Evolutionary conservation across 257 asterid species (phyloP), one percentile per base, ranked within the genome.

Genomic region (Ilex asprella): DNA sequence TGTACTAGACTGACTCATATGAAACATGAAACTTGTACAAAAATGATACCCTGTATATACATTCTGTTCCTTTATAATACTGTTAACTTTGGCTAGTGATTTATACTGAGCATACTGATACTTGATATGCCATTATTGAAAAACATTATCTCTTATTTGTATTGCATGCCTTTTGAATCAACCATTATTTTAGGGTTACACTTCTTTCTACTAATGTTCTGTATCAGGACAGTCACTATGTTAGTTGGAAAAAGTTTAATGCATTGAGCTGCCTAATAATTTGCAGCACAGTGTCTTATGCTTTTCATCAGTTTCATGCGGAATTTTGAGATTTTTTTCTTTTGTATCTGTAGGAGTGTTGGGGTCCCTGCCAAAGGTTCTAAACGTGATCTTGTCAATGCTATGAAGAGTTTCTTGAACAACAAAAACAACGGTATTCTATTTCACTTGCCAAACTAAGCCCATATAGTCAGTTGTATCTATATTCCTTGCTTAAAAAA

Each of bases 341-440:
- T 52, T 46, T 65, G 30, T 27, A 49, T 62, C 58, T 75, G 59
- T 63, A 85, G 94, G 79, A 77, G 69, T 71, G 78, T 57, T 29
- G 89, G 84, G 44, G 60, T 81, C 66, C 81, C 87, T 62, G 78
- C 81, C 59, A 73, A 78, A 73, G 94, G 89, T 61, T 67, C 74
- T 57, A 83, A 83, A 68, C 64, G 65, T 39, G 91, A 82, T 63
- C 83, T 76, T 67, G 62, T 72, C 72, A 73, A 82, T 65, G 69
- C 85, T 60, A 74, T 80, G 81, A 81, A 80, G 82, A 70, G 61
- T 67, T 77, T 63, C 71, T 61, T 82, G 70, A 54, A 65, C 49
- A 65, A 54, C 65, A 63, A 77, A 74, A 59, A n/a, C 7, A 70
- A 83, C 64, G 95, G 94, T 86, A 82, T 56, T 53, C 49, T 52